A percentile compares a stretch with the other conserved stretches of the same genome.
phyloP scores from a whole-genome alignment of 495 filamentous ascomycete genomes.

The Cenococcum geophilum region DNA sequence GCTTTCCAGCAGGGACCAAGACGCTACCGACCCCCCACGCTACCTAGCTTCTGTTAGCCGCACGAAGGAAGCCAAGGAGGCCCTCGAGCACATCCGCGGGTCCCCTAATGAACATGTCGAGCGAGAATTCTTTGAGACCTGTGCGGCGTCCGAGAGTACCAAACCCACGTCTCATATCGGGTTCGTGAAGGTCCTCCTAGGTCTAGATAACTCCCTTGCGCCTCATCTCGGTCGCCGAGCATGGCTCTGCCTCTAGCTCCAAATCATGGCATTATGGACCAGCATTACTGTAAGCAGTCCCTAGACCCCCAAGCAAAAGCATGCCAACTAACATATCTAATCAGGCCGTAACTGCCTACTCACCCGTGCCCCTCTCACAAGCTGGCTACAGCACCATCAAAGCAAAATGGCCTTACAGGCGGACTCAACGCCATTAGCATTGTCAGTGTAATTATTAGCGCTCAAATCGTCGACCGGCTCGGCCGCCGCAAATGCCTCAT shows the following conservation, averaged over 20 bases:
- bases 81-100: no score
- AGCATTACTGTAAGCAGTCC: slow-evolving; percentile 38
- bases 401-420: slow-evolving; percentile 48
- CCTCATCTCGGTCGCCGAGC: slow-evolving; percentile 42
- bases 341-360: slow-evolving; percentile 33
- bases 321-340: no score
- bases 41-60: no score
- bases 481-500: slow-evolving; percentile 46
- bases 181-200: slow-evolving; percentile 4
- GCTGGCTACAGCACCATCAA: slow-evolving; percentile 36
- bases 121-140: no score
- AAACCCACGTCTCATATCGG: not conserved
- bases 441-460: slow-evolving; percentile 49
- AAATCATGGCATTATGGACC: slow-evolving; percentile 51
- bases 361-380: slow-evolving; percentile 17
- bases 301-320: no score
- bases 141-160: no score
- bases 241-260: slow-evolving; percentile 48
- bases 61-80: no score
- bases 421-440: slow-evolving; percentile 52
- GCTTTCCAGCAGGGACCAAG: no score
- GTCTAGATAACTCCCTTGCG: slow-evolving; percentile 11
- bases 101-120: no score
- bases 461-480: slow-evolving; percentile 48
- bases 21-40: no score